Base-by-base conservation (phyloP, 116 monocot species). In the Posidonia oceanica region DNA sequence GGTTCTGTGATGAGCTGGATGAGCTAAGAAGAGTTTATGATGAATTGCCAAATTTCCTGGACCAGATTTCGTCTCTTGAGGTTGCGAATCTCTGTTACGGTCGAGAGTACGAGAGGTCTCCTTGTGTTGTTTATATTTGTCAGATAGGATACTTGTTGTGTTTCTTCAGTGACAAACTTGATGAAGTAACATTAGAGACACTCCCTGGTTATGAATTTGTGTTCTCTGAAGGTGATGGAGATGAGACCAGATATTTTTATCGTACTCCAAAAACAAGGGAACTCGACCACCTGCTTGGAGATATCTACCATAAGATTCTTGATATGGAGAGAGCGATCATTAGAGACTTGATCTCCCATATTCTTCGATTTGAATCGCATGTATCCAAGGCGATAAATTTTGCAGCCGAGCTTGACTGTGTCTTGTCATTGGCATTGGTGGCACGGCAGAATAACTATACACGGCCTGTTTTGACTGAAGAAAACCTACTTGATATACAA, bases 251-350 rank as follows among this genome's bases (percentile, higher is more conserved):
- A 61, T 90, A 77, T 53, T 98, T 84, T 72, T 98, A 98, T 92
- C 98, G 79, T 63, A 98, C 89, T 54, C 70, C 80, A 48, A 92
- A 83, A 77, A 98, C 98, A 61, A 87, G 81, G 80, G 98, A 98
- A 73, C 68, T 98, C 77, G 98, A 98, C 75, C 80, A 82, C 51
- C 83, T 98, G 78, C 86, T 98, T 59, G 98, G 98, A 44, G 98
- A 98, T 83, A 90, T 98, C 64, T 93, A 90, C 76, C 98, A 98
- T 76, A 98, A 98, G 81, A 93, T 98, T 87, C 93, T 89, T 73
- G 98, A 98, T 67, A 93, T 98, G 98, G 98, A 98, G 77, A 89
- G 98, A 75, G 90, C 93, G 54, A 89, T 98, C 70, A 76, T 90
- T 64, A 83, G 93, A 68, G 98, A 93, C 48, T 78, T 98, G 74